Conservation (phyloP, 768 basidiomycete genomes). For the Mycena haematopus region DNA sequence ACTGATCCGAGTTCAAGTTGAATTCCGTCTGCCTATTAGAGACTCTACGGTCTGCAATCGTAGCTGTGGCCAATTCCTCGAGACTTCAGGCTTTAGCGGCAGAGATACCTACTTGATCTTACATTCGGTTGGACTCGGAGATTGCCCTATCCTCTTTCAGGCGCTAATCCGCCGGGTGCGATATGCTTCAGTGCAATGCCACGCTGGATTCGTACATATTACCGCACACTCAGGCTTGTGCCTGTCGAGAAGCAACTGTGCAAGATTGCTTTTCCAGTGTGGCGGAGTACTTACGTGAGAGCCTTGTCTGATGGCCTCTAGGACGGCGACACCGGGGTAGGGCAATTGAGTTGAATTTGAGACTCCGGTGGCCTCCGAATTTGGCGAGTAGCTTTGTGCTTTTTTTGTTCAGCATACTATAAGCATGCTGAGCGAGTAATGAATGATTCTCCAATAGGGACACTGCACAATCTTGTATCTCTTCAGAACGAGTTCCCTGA, state of each 20-base stretch:
- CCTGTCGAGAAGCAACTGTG: not conserved
- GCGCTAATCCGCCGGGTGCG: not conserved
- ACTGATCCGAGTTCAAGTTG: not conserved
- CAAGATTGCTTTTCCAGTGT: not conserved
- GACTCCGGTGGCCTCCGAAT: not conserved
- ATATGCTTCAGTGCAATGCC: not conserved
- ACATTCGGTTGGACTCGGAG: not conserved
- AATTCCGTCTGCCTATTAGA: too few species aligned
- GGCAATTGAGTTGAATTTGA: not conserved
- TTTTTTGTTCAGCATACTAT: not conserved
- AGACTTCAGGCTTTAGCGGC: not conserved
- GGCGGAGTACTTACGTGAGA: not conserved
- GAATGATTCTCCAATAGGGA: not conserved
- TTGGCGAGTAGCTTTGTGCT: not conserved
- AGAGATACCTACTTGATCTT: not conserved
- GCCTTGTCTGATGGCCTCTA: not conserved
- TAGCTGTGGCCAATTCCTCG: not conserved
- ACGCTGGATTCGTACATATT: not conserved
- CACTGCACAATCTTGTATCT: not conserved
- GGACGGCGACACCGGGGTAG: not conserved
- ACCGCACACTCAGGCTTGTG: not conserved
- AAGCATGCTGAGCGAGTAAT: not conserved
- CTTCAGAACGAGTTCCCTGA: not conserved
- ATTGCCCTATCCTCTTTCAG: not conserved
- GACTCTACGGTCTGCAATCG: not conserved